These are phyloP conservation scores for Hypsizygus marmoreus DNA, from an alignment of 768 basidiomycete species.

Conservation along the genomic window DNA sequence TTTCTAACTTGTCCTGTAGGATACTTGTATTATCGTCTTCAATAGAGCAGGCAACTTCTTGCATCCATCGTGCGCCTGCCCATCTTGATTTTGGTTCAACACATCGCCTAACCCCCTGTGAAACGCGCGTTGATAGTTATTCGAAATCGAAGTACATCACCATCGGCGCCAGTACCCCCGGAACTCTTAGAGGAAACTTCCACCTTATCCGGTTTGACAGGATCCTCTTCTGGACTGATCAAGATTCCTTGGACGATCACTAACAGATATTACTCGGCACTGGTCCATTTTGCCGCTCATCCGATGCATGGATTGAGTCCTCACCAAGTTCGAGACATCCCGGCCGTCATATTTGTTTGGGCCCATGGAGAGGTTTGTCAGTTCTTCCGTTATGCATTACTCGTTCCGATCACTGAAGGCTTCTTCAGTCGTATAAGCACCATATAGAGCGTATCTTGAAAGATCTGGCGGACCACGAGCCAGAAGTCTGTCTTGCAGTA, in stretches of 20 bases:
- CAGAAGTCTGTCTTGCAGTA: constrained; percentile 75
- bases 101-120: neutral
- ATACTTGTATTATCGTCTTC: constrained; percentile 33
- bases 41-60: constrained; percentile 22
- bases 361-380: constrained; percentile 59
- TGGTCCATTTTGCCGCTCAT: constrained; percentile 66
- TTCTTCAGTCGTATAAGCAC: constrained; percentile 57
- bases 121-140: constrained; percentile 8
- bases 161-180: constrained; percentile 1
- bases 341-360: constrained; percentile 80
- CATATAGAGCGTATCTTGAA: constrained; percentile 52
- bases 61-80: constrained; percentile 21
- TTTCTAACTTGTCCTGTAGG: constrained; percentile 27
- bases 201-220: constrained; percentile 9
- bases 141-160: constrained; percentile 1
- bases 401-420: constrained; percentile 17
- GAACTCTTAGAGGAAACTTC: neutral
- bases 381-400: constrained; percentile 8
- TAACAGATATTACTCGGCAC: constrained; percentile 82
- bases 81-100: neutral
- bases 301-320: constrained; percentile 45
- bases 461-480: constrained; percentile 51
- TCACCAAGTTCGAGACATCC: constrained; percentile 46
- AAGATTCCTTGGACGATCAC: constrained; percentile 71
- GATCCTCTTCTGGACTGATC: constrained; percentile 20